phyloP scores from a whole-genome alignment of 352 stramenopile species.

The Pythium folliculosum region DNA sequence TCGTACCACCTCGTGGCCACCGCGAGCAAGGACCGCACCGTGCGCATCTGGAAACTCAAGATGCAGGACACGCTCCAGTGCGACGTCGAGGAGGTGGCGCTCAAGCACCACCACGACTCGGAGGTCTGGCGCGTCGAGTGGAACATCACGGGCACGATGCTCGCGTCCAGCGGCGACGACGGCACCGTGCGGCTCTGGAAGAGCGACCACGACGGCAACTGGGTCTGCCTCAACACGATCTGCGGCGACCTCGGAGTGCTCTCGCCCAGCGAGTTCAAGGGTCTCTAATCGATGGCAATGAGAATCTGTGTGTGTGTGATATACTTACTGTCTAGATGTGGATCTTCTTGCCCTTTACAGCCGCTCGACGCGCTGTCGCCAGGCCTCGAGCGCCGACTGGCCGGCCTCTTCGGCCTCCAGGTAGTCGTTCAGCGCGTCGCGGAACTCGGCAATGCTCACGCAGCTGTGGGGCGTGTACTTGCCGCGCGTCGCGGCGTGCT shows the following conservation, averaged over 20 bases:
- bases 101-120: conserved; percentile 85
- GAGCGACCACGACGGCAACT: conserved; percentile 90
- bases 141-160: conserved; percentile 96
- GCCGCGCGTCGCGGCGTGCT: conserved; percentile 44
- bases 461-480: conserved; percentile 43
- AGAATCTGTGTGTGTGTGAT: conserved; percentile 1
- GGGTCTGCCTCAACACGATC: conserved; percentile 90
- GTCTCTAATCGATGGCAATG: conserved; percentile 5
- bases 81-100: conserved; percentile 69
- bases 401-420: conserved; percentile 52
- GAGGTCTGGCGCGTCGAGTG: conserved; percentile 96
- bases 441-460: conserved; percentile 70
- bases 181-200: conserved; percentile 96
- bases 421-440: conserved; percentile 74
- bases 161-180: conserved; percentile 93
- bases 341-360: neutral
- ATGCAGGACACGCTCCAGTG: conserved; percentile 73
- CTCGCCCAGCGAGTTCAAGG: conserved; percentile 32
- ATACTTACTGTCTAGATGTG: too few species aligned
- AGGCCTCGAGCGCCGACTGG: conserved; percentile 46
- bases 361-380: conserved; percentile 43
- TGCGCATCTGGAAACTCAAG: conserved; percentile 84
- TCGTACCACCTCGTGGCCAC: conserved; percentile 93
- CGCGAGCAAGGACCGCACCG: conserved; percentile 91
- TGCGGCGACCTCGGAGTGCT: conserved; percentile 65